Conservation (phyloP, 345 rosid species). For the Lumnitzera racemosa region DNA sequence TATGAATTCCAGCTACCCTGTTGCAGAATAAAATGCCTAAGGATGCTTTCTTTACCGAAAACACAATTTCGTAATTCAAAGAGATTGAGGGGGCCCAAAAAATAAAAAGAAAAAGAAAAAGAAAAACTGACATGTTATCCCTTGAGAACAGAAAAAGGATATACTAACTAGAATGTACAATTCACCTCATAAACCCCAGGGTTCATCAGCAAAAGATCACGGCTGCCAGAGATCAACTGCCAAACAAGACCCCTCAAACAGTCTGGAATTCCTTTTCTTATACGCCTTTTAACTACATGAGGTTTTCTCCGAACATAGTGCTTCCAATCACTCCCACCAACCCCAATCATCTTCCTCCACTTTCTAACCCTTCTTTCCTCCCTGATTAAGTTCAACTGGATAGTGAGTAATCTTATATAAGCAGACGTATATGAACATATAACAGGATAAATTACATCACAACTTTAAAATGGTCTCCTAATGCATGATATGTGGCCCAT, state of each 20-base stretch:
- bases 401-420: constrained; percentile 7
- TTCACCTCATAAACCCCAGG: constrained; percentile 88
- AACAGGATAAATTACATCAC: no score
- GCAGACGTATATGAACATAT: background rate
- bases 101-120: no score
- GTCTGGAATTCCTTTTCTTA: constrained; percentile 92
- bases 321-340: constrained; percentile 97
- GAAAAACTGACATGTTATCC: no score
- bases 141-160: no score
- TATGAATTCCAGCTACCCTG: no score
- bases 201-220: constrained; percentile 91
- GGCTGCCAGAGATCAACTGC: constrained; percentile 93
- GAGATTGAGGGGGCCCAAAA: no score
- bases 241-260: constrained; percentile 98
- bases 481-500: background rate
- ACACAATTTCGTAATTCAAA: no score
- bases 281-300: constrained; percentile 79
- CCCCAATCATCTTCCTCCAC: constrained; percentile 99
- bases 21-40: no score
- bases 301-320: constrained; percentile 79
- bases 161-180: background rate
- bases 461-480: background rate
- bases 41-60: no score
- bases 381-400: constrained; percentile 30
- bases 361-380: constrained; percentile 79